phyloP scores from a whole-genome alignment of 208 protist genomes.

The Trypanosoma platydactyli region DNA sequence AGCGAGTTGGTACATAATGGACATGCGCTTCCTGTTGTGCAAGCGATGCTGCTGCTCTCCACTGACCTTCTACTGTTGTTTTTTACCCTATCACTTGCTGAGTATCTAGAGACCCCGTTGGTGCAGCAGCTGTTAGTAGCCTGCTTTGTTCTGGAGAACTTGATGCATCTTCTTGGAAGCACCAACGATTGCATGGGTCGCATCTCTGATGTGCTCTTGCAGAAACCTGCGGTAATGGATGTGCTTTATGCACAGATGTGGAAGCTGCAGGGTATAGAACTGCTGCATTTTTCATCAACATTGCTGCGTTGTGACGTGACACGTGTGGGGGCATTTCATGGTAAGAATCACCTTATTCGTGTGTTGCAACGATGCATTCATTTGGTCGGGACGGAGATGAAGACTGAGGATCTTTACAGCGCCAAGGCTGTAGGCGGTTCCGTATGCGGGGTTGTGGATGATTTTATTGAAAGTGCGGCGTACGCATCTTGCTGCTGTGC shows the following conservation, averaged over 20 bases:
- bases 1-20: conserved; percentile 5
- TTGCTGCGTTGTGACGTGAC: conserved; percentile 42
- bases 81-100: background rate
- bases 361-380: conserved; percentile 64
- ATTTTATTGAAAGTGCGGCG: conserved; percentile 63
- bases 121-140: conserved; percentile 15
- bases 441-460: conserved; percentile 63
- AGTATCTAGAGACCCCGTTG: conserved; percentile 5
- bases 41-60: conserved; percentile 15
- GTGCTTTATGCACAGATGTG: conserved; percentile 40
- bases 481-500: conserved; percentile 33
- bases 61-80: conserved; percentile 20
- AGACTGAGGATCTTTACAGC: conserved; percentile 57
- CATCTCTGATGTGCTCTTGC: conserved; percentile 13
- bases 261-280: conserved; percentile 45
- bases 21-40: conserved; percentile 6
- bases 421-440: conserved; percentile 35
- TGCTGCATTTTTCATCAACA: conserved; percentile 68
- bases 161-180: conserved; percentile 21
- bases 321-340: conserved; percentile 29
- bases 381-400: conserved; percentile 57
- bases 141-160: conserved; percentile 26
- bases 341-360: conserved; percentile 26
- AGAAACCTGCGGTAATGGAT: conserved; percentile 20
- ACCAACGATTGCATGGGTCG: background rate